Evolutionary conservation across 495 filamentous ascomycete genomes (phyloP).

Genomic region (Thermochaetoides thermophila): DNA sequence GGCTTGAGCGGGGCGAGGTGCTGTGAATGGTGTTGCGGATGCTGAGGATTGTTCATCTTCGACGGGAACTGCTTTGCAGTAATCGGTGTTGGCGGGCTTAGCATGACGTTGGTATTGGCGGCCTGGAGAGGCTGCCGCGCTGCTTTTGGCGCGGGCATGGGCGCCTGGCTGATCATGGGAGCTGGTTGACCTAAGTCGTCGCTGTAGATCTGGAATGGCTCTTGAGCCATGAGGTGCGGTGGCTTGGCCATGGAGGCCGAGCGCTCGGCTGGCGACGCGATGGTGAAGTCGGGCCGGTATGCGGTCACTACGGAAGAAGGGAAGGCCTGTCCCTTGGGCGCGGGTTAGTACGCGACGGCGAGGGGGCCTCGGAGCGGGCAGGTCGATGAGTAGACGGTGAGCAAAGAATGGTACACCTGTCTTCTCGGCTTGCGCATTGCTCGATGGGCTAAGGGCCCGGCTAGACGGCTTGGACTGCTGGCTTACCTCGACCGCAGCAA

Average conservation of each 20-base stretch:
- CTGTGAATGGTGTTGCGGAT: neutral
- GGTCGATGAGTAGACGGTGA: neutral
- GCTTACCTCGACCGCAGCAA: slow-evolving; percentile 12
- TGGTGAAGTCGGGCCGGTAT: too few relatives aligned
- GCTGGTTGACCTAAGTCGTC: slow-evolving; percentile 38
- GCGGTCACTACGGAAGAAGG: too few relatives aligned
- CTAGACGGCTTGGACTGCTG: slow-evolving; percentile 1
- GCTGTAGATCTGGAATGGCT: slow-evolving; percentile 48
- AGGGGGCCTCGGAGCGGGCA: too few relatives aligned
- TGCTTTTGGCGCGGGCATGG: slow-evolving; percentile 33
- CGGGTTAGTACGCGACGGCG: too few relatives aligned
- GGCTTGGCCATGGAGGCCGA: slow-evolving; percentile 31
- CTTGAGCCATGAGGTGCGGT: slow-evolving; percentile 43
- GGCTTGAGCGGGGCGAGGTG: neutral
- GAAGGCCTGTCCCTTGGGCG: too few relatives aligned
- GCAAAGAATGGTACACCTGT: slow-evolving; percentile 1
- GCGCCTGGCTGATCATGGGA: slow-evolving; percentile 33
- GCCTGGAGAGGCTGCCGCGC: slow-evolving; percentile 35
- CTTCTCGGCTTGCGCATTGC: too few relatives aligned
- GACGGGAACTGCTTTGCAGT: slow-evolving; percentile 44
- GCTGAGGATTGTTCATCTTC: slow-evolving; percentile 20
- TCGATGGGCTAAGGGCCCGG: too few relatives aligned
- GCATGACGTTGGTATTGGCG: slow-evolving; percentile 35
- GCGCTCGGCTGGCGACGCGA: slow-evolving; percentile 2
- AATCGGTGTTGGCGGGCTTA: slow-evolving; percentile 38